Conservation (phyloP, 305 asterid species). For the Salvia sclarea region DNA sequence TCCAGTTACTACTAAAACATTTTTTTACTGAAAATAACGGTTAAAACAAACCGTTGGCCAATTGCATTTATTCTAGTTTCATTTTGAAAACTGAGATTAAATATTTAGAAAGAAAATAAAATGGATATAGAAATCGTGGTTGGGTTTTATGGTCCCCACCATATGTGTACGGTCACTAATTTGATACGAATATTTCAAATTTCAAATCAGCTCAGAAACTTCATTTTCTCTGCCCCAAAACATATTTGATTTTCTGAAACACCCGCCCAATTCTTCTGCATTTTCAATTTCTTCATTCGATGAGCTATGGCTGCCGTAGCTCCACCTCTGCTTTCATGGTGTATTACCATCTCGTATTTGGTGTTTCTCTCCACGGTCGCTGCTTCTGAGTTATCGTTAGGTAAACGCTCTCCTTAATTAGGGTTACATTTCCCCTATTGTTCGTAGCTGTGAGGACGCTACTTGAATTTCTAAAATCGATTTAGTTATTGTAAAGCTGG, state of each 20-base stretch:
- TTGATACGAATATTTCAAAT: background rate
- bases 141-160: too few species aligned
- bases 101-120: too few species aligned
- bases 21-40: too few species aligned
- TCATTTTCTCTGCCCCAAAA: background rate
- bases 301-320: slow-evolving; percentile 37
- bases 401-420: slow-evolving; percentile 30
- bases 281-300: slow-evolving; percentile 2
- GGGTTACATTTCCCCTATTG: slow-evolving; percentile 17
- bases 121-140: too few species aligned
- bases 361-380: slow-evolving; percentile 23
- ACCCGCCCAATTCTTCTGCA: slow-evolving; percentile 25
- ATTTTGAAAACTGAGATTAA: too few species aligned
- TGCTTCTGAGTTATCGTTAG: slow-evolving; percentile 43
- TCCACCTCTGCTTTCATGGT: slow-evolving; percentile 30
- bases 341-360: slow-evolving; percentile 28
- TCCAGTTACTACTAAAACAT: too few species aligned
- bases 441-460: slow-evolving; percentile 1
- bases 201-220: background rate
- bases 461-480: background rate
- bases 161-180: too few species aligned
- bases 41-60: too few species aligned
- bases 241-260: background rate
- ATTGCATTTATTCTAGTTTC: too few species aligned
- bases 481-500: background rate